Evolutionary conservation across 148 eudicot genomes (phyloP), one percentile per base, ranked within the genome.

Genomic region (Fagopyrum tataricum): DNA sequence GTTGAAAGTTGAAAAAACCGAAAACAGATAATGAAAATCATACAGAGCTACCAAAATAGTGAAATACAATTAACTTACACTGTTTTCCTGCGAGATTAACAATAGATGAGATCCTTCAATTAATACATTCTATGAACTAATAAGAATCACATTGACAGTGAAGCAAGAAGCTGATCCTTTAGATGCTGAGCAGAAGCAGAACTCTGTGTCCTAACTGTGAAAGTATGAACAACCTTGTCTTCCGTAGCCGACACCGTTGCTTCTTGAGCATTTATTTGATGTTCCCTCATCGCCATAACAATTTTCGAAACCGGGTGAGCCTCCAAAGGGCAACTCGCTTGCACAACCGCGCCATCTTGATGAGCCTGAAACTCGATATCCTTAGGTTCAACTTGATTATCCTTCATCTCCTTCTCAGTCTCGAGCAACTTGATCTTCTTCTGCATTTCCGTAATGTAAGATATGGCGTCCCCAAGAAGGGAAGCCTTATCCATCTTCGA

Each of bases 401-500:
- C 77, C 76, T 79, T 67, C 76, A 72, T 91, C 74, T 82, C 96
- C 70, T 59, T 83, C 75, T 84, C 88, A 0, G 84, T 66, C 78
- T 95, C 99, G 87, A 96, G 75, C 75, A 86, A 93, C 79, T 78
- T 87, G 17, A 96, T 78, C 83, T 88, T 91, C 78, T 79, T 88
- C 72, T 94, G 93, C 55, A 94, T 81, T 75, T 91, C 93, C 0
- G 90, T 89, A 66, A 94, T 91, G 79, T 91, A 90, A 11, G 93
- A 83, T 55, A 94, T 91, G 12, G 98, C 97, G 75, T 94, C 98
- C 2, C 93, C 98, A 41, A 94, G 81, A 21, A 94, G 80, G 12
- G 98, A 94, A 13, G 98, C 98, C 78, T 94, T 94, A 72, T 94
- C 98, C 97, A 91, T 94, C 67, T 90, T 94, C 13, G 97, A 89